These are phyloP conservation scores for Candida gorgasii DNA, from an alignment of 805 yeast species.

Conservation along the genomic window DNA sequence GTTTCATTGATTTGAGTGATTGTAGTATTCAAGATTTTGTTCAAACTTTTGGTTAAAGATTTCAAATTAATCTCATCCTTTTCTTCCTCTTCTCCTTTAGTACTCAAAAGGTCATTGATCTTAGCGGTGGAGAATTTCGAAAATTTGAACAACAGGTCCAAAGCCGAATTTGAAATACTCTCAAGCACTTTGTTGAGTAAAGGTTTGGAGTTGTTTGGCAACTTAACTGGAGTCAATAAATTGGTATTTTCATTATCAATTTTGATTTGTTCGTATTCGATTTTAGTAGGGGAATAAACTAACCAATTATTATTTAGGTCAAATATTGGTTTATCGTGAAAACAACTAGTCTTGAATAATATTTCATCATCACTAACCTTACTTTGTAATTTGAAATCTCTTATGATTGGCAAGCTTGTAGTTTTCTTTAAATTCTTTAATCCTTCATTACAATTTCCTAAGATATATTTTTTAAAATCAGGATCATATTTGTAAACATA, in stretches of 20 bases:
- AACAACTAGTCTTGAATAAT: conserved; percentile 30
- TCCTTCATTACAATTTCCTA: conserved; percentile 20
- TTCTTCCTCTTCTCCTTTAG: conserved; percentile 15
- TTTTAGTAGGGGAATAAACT: conserved; percentile 44
- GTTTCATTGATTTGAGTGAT: conserved; percentile 26
- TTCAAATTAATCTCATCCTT: conserved; percentile 23
- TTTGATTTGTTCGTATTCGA: conserved; percentile 33
- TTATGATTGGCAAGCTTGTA: conserved; percentile 23
- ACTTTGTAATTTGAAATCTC: conserved; percentile 12
- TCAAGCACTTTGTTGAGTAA: conserved; percentile 50
- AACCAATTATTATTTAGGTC: conserved; percentile 54
- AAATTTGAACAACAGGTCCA: conserved; percentile 50
- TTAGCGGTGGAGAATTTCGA: conserved; percentile 46
- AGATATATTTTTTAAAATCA: conserved; percentile 3
- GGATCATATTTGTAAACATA: conserved; percentile 16
- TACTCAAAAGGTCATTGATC: conserved; percentile 36
- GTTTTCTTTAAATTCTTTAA: conserved; percentile 22
- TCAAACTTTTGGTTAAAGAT: conserved; percentile 32
- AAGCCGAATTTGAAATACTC: conserved; percentile 50
- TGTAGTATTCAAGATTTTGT: conserved; percentile 35
- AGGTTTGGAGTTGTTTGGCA: conserved; percentile 49
- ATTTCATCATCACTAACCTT: conserved; percentile 22
- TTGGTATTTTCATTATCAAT: conserved; percentile 17
- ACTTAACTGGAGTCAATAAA: conserved; percentile 44
- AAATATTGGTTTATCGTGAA: conserved; percentile 43